Base-by-base conservation (phyloP, 192 early-diverging fungal genomes). In the Backusella westeae region DNA sequence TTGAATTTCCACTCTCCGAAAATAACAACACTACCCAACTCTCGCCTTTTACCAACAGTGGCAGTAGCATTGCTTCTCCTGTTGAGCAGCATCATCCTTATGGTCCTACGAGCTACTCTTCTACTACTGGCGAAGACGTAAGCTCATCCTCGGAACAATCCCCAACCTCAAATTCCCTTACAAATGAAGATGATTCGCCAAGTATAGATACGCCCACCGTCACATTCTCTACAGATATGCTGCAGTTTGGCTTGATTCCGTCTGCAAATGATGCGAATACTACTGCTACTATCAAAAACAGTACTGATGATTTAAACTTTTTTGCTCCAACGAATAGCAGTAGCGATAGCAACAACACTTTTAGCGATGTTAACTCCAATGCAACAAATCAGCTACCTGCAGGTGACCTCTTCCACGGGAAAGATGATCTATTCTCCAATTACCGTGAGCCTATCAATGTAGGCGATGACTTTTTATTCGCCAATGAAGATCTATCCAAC, bases 1-100 rank as follows among this genome's bases (percentile, higher is more conserved):
- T 90, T 69, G 89, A 88, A 39, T 90, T 85, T 42, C 84, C 89
- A 78, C 32, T 65, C 35, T 26, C 23, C 38, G 34, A 41, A 6
- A 41, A 36, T 49, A 21, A 32, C 4, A 66, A 21, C 4, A 32
- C 21, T 21, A 44, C 15, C 1, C 32, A 39, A 6, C 17, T 19
- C 14, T 36, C 67, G 21, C 32, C 67, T 34, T 69, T 41, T 41
- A 69, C 68, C 8, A 69, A 35, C 6, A 69, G 68, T 38, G 32
- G 67, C 26, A 69, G 68, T 39, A 69, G 68, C 19, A 49, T 49
- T 39, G 67, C 67, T 69, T 69, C 67, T n/a, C 67, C 67, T 12
- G 26, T 29, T 4, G 56, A 63, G 26, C 56, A 63, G 1, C 21
- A 29, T 4, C 21, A 63, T 63, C 21, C 23, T 12, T 63, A 63